Evolutionary conservation across 768 basidiomycete genomes (phyloP).

Genomic region (Podaxis sp.): DNA sequence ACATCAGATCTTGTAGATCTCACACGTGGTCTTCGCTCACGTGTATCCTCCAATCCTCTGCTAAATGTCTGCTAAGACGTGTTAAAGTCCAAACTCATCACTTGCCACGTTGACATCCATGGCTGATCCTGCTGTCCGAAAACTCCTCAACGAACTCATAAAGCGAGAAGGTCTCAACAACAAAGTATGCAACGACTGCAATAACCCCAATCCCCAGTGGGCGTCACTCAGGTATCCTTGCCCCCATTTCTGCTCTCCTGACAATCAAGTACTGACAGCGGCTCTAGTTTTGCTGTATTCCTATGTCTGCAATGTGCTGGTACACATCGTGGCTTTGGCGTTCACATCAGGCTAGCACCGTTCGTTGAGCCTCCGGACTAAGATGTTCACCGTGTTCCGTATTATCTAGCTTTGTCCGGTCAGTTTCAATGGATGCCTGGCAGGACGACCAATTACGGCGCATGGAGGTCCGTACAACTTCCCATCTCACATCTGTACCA

Average conservation of each 20-base stretch:
- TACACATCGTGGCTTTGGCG: conserved; percentile 86
- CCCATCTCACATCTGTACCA: conserved; percentile 8
- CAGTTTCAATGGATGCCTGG: conserved; percentile 97
- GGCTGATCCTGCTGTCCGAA: conserved; percentile 66
- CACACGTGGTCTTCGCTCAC: conserved; percentile 1
- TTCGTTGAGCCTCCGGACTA: conserved; percentile 16
- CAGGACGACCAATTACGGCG: conserved; percentile 82
- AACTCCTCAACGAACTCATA: conserved; percentile 72
- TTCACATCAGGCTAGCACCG: conserved; percentile 74
- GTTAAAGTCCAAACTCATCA: background rate
- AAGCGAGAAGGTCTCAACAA: conserved; percentile 73
- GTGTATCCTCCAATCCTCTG: background rate
- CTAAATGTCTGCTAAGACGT: background rate
- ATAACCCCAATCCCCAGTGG: conserved; percentile 94
- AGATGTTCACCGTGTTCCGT: conserved; percentile 21
- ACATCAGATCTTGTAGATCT: conserved; percentile 2
- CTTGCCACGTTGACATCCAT: conserved; percentile 25
- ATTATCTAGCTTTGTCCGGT: conserved; percentile 76
- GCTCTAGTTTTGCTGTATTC: conserved; percentile 75
- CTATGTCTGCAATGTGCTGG: conserved; percentile 91
- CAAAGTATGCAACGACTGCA: conserved; percentile 79
- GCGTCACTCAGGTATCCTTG: conserved; percentile 69
- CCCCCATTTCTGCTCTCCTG: background rate
- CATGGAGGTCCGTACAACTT: conserved; percentile 70
- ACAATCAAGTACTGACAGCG: conserved; percentile 18